These are phyloP conservation scores for Xanthoparmelia taractica DNA, from an alignment of 495 filamentous ascomycete genomes.

Conservation along the genomic window DNA sequence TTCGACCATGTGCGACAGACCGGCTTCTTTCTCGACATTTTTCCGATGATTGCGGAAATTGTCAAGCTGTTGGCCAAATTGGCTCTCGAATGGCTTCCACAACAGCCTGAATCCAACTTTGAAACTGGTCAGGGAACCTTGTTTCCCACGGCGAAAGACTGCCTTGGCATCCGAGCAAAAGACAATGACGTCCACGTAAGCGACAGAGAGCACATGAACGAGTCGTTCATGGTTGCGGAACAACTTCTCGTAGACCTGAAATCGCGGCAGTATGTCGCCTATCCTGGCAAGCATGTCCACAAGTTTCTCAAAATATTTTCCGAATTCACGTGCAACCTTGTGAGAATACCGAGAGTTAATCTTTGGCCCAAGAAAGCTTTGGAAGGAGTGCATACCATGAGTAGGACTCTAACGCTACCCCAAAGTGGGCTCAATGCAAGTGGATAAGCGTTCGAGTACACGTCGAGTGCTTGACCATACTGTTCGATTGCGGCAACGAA, in stretches of 20 bases:
- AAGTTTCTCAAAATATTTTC: slow-evolving; percentile 34
- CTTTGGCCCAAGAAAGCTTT: neutral
- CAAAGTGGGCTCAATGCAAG: slow-evolving; percentile 35
- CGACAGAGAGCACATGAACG: slow-evolving; percentile 28
- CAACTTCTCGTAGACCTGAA: slow-evolving; percentile 29
- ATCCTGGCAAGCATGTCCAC: slow-evolving; percentile 36
- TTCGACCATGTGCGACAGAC: slow-evolving; percentile 25
- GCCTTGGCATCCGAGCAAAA: slow-evolving; percentile 34
- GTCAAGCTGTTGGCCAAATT: slow-evolving; percentile 22
- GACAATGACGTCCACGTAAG: slow-evolving; percentile 36
- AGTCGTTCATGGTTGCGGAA: slow-evolving; percentile 32
- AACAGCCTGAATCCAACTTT: slow-evolving; percentile 13
- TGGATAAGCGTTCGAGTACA: slow-evolving; percentile 32
- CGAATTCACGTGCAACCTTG: slow-evolving; percentile 29
- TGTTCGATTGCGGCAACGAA: slow-evolving; percentile 33
- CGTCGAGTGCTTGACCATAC: slow-evolving; percentile 37
- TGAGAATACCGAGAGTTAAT: neutral
- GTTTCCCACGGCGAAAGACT: slow-evolving; percentile 22
- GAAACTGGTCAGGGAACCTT: neutral
- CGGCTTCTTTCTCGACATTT: slow-evolving; percentile 26
- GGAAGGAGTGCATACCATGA: slow-evolving; percentile 24
- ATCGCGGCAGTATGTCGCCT: slow-evolving; percentile 35
- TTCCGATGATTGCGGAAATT: slow-evolving; percentile 21
- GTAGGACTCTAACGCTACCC: slow-evolving; percentile 36
- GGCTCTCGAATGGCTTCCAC: slow-evolving; percentile 26